Percentiles rank a stretch among this genome's conserved stretches.
phyloP scores from a whole-genome alignment of 805 yeast genomes.

The Teunomyces panamensis region DNA sequence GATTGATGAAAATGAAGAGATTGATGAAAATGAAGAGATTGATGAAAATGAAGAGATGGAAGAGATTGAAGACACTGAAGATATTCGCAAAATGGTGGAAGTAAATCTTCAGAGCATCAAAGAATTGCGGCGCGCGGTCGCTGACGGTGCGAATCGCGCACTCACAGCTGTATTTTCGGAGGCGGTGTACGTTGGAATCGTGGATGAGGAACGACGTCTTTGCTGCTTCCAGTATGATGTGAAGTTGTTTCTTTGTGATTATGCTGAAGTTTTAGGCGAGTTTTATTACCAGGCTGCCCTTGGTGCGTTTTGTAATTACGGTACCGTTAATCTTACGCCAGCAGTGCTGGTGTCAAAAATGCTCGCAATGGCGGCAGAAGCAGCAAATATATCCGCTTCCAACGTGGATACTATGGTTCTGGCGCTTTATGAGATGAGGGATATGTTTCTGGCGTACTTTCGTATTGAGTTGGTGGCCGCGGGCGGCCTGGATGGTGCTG shows the following conservation, averaged over 20 bases:
- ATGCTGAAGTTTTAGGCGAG: conserved; percentile 63
- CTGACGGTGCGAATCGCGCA: conserved; percentile 42
- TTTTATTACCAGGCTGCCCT: conserved; percentile 80
- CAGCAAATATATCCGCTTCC: not conserved
- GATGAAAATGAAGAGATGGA: not conserved
- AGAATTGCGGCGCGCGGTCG: conserved; percentile 52
- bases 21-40: not conserved
- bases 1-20: not conserved
- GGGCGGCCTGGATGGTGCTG: not conserved
- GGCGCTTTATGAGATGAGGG: conserved; percentile 47
- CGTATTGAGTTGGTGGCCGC: conserved; percentile 43
- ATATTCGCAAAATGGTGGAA: conserved; percentile 18
- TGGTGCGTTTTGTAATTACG: conserved; percentile 79
- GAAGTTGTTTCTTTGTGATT: conserved; percentile 74
- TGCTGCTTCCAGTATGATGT: conserved; percentile 86
- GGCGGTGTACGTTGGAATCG: conserved; percentile 76
- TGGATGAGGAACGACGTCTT: conserved; percentile 65
- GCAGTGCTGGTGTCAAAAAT: conserved; percentile 29
- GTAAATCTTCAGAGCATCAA: conserved; percentile 59
- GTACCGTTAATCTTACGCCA: conserved; percentile 34
- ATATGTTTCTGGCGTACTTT: conserved; percentile 83
- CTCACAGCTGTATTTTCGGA: conserved; percentile 68
- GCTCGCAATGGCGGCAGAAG: conserved; percentile 17
- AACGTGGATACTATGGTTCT: not conserved
- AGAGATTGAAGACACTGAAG: not conserved